phyloP scores from a whole-genome alignment of 495 filamentous ascomycete genomes.

The Tuber borchii region DNA sequence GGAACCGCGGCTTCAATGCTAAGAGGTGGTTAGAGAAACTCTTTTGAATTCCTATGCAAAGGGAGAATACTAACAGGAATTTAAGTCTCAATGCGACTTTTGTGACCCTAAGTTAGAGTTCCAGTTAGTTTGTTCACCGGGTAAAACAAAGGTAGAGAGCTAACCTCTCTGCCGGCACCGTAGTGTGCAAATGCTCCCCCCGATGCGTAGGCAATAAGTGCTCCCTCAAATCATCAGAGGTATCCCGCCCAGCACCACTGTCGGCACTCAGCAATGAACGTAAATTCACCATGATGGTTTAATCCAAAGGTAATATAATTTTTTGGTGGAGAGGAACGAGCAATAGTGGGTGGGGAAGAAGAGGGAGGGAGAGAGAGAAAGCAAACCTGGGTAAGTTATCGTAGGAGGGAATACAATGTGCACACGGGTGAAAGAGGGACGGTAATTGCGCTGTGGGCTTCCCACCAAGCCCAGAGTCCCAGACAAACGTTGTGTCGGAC shows the following conservation, averaged over 20 bases:
- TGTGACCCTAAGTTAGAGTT: conserved; percentile 52
- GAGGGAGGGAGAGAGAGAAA: not conserved
- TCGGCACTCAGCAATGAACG: conserved; percentile 17
- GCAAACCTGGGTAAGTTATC: not conserved
- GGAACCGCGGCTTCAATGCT: conserved; percentile 74
- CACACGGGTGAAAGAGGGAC: not conserved
- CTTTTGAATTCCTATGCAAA: not conserved
- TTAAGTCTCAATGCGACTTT: conserved; percentile 81
- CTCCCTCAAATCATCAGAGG: conserved; percentile 24
- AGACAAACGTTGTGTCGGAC: not conserved
- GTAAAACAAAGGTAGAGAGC: conserved; percentile 29
- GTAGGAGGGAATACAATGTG: not conserved
- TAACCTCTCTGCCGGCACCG: conserved; percentile 35
- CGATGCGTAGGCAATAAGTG: conserved; percentile 27
- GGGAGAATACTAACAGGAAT: conserved; percentile 51
- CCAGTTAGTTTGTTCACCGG: conserved; percentile 28
- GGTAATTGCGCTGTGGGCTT: not conserved
- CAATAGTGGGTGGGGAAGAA: not conserved
- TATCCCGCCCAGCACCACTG: conserved; percentile 17
- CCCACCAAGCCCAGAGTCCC: not conserved
- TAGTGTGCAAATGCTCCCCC: conserved; percentile 18
- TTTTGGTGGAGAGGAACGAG: conserved; percentile 2
- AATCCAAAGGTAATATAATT: not conserved
- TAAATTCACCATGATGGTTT: conserved; percentile 25
- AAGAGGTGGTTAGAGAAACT: conserved; percentile 3